phyloP scores from a whole-genome alignment of 1,139 yeast genomes.

The Yamadazyma mexicana region DNA sequence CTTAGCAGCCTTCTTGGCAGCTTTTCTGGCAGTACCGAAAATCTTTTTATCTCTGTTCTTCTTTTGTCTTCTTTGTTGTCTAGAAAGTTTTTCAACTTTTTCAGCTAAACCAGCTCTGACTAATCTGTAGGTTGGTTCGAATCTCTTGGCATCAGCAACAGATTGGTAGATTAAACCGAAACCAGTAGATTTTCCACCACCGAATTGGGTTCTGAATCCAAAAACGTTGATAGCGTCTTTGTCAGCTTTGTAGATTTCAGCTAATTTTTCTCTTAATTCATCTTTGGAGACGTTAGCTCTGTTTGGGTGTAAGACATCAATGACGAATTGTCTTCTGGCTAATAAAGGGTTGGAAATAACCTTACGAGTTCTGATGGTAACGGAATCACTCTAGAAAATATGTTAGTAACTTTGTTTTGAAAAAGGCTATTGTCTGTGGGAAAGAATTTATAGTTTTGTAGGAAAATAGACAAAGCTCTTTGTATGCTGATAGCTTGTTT shows the following conservation, averaged over 20 bases:
- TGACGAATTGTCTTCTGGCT: slow-evolving; percentile 99
- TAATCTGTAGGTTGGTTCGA: slow-evolving; percentile 99
- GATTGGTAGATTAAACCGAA: slow-evolving; percentile 99
- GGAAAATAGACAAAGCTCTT: too few relatives aligned
- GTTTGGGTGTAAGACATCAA: slow-evolving; percentile 99
- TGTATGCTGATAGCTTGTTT: too few relatives aligned
- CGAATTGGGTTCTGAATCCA: slow-evolving; percentile 99
- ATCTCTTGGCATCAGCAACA: slow-evolving; percentile 95
- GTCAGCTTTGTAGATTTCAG: slow-evolving; percentile 96
- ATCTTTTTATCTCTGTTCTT: slow-evolving; percentile 99
- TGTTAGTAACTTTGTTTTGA: slow-evolving; percentile 32
- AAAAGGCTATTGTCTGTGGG: too few relatives aligned
- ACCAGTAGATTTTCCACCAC: slow-evolving; percentile 99
- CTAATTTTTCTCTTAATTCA: slow-evolving; percentile 97
- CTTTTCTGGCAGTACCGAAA: slow-evolving; percentile 97
- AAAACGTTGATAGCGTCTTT: slow-evolving; percentile 98
- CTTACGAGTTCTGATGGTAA: slow-evolving; percentile 99
- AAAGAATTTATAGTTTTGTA: too few relatives aligned
- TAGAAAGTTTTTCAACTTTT: slow-evolving; percentile 95
- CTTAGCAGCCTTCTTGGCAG: slow-evolving; percentile 88
- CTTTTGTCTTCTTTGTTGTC: slow-evolving; percentile 99
- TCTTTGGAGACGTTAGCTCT: slow-evolving; percentile 99
- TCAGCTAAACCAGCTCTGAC: slow-evolving; percentile 98
- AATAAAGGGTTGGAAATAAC: slow-evolving; percentile 99
- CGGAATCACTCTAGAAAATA: slow-evolving; percentile 81